Base-by-base conservation (phyloP, 2,329 filamentous ascomycete species). In the Neonectria magnoliae region DNA sequence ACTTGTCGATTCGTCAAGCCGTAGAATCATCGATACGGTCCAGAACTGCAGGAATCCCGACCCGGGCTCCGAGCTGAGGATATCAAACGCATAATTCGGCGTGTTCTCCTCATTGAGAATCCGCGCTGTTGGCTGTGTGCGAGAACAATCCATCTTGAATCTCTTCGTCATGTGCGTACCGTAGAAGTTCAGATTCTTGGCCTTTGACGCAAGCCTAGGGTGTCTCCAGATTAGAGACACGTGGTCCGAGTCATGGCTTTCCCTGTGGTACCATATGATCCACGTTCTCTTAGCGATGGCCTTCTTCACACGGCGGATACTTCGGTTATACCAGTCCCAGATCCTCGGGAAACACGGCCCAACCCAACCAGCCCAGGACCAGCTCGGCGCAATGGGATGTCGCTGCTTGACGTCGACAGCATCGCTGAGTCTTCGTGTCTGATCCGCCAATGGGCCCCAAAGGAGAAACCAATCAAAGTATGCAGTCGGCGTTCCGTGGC, bases 11-110 rank as follows among this genome's bases (percentile, higher is more conserved):
- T 44, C 41, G 10, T 7, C 41, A 20, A 44, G 41, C 11, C 41
- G 41, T 6, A 44, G 11, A 10, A 11, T 22, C n/a, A 44, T 18
- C 18, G 18, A 44, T 4, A 44, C 41, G 8, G 41, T 44, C 41
- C 41, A 44, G n/a, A 44, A 44, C 41, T 44, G 41, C 9, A 44
- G 8, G 41, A 44, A 44, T 18, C 41, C 41, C 41, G 41, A 44
- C 9, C n/a, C 41, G 3, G n/a, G n/a, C n/a, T 44, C n/a, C n/a
- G n/a, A 20, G 20, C 41, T 44, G 6, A 44, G 41, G 10, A 18
- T 44, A 20, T 44, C 41, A 44, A 20, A 5, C 18, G 10, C 41
- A 18, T 44, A 44, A 4, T 18, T 11, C 11, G 41, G 41, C 1
- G 41, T 10, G 9, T 44, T 22, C 4, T 11, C 11, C 9, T 44